phyloP scores from a whole-genome alignment of 768 basidiomycete genomes.

The Lenzites betulinus region DNA sequence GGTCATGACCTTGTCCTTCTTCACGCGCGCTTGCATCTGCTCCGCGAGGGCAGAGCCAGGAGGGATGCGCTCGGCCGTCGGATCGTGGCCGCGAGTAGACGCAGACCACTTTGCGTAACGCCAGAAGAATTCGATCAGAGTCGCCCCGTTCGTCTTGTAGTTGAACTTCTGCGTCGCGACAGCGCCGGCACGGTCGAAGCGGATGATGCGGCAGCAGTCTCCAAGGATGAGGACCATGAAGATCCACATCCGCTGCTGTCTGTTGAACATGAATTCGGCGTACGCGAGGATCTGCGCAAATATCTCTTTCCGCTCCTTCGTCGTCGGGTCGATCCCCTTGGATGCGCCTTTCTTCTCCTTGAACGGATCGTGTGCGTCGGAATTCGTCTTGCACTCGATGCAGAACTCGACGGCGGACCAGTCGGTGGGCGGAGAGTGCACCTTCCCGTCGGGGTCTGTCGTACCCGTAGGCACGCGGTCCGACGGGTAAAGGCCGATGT shows the following conservation, averaged over 20 bases:
- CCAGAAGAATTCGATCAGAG: slow-evolving; percentile 2
- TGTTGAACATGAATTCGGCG: not conserved
- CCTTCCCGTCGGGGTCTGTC: not conserved
- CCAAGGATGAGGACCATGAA: slow-evolving; percentile 2
- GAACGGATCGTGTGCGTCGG: not conserved
- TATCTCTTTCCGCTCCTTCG: not conserved
- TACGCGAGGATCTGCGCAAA: slow-evolving; percentile 7
- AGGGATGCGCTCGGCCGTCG: not conserved
- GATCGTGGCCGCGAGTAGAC: slow-evolving; percentile 5
- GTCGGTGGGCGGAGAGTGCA: not conserved
- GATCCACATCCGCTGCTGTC: not conserved
- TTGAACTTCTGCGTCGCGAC: slow-evolving; percentile 5
- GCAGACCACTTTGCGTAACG: not conserved
- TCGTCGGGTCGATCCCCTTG: not conserved
- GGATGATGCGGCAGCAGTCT: not conserved
- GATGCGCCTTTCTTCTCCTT: too few species aligned
- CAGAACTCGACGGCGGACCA: not conserved
- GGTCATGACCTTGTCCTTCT: not conserved
- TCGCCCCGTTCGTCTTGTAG: not conserved
- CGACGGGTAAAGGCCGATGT: not conserved
- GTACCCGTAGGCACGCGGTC: not conserved
- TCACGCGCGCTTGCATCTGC: not conserved
- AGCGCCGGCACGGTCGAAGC: not conserved
- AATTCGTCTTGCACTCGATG: not conserved
- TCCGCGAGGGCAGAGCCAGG: not conserved